Conservation (phyloP, 306 rosid genomes). For the Quercus engelmannii region DNA sequence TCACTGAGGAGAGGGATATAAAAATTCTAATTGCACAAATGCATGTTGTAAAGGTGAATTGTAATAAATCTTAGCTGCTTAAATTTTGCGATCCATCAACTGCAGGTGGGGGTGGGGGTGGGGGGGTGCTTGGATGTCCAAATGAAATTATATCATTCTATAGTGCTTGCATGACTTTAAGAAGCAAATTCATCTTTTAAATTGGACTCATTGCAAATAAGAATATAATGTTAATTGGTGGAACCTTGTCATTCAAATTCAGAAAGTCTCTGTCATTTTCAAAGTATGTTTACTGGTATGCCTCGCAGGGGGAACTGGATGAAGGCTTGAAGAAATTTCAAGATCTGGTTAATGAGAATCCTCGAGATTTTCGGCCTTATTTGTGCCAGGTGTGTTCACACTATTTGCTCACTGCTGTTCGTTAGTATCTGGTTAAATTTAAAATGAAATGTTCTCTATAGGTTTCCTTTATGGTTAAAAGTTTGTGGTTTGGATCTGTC, state of each 20-base stretch:
- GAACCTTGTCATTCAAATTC: neutral
- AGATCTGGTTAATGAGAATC: constrained; percentile 64
- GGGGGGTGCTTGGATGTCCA: constrained; percentile 2
- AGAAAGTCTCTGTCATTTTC: neutral
- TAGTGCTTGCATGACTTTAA: constrained; percentile 1
- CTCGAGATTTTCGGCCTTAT: constrained; percentile 90
- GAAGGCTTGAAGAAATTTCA: constrained; percentile 69
- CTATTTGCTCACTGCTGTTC: constrained; percentile 6
- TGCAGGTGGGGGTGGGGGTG: constrained; percentile 10
- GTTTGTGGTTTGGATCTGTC: neutral
- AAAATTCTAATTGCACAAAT: constrained; percentile 82
- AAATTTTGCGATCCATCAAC: neutral
- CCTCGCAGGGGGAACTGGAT: constrained; percentile 74
- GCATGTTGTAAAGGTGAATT: constrained; percentile 73
- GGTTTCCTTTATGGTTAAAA: neutral
- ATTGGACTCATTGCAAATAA: neutral
- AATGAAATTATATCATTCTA: constrained; percentile 2
- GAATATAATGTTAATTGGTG: neutral
- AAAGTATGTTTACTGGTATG: neutral
- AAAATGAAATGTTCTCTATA: neutral
- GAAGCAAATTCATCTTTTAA: neutral
- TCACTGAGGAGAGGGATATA: constrained; percentile 80
- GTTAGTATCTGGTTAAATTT: neutral
- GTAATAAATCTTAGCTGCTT: neutral
- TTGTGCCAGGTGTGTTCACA: constrained; percentile 65